Conservation (phyloP, 106 monocot species). For the Phalaenopsis aphrodite region DNA sequence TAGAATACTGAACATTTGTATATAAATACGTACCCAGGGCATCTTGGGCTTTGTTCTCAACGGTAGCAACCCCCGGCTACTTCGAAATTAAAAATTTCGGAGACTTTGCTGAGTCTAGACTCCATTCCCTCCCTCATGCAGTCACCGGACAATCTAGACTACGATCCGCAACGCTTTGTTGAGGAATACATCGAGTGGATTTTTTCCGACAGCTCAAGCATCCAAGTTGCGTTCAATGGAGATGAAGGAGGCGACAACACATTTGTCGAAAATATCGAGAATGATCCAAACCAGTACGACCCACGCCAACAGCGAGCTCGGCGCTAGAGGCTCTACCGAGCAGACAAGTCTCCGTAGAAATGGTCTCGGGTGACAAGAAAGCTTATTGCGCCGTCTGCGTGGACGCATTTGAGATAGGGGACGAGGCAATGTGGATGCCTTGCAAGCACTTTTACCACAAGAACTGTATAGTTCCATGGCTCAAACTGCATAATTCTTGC, state of each 20-base stretch:
- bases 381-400: constrained; percentile 86
- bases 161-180: no score
- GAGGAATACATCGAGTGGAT: no score
- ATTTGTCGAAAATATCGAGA: constrained; percentile 53
- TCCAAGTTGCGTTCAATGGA: no score
- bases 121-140: neutral
- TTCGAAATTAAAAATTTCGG: constrained; percentile 18
- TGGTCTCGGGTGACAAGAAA: constrained; percentile 30
- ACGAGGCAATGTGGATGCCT: constrained; percentile 62
- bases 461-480: constrained; percentile 89
- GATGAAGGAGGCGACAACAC: constrained; percentile 15
- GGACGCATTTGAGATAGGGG: constrained; percentile 73
- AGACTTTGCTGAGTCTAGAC: constrained; percentile 22
- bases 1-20: no score
- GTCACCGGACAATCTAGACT: no score
- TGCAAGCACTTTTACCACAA: constrained; percentile 87
- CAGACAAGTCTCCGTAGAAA: constrained; percentile 31
- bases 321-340: constrained; percentile 40
- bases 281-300: constrained; percentile 89
- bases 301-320: constrained; percentile 73
- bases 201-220: no score
- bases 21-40: no score
- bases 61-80: neutral
- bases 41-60: no score
- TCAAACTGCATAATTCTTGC: constrained; percentile 85